Percentiles rank a stretch among this genome's conserved stretches.
Conservation (phyloP, 2,329 filamentous ascomycete genomes). For the Talaromyces sp. region DNA sequence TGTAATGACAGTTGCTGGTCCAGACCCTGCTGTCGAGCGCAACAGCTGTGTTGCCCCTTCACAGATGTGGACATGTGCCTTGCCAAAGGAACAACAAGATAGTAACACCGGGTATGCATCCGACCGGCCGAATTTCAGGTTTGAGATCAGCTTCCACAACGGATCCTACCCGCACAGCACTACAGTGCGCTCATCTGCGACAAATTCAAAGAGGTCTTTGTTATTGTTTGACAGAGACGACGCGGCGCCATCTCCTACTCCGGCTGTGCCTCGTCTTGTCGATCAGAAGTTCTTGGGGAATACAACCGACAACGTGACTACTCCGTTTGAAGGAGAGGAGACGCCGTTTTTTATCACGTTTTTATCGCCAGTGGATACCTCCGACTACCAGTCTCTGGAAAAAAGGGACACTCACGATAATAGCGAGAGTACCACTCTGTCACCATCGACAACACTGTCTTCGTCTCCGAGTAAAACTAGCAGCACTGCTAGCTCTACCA, state of each 20-base stretch:
- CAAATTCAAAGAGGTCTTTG: conserved; percentile 24
- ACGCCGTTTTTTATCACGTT: conserved; percentile 87
- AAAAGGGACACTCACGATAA: background rate
- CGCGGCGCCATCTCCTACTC: conserved; percentile 37
- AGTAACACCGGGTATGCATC: conserved; percentile 55
- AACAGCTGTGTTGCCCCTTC: conserved; percentile 67
- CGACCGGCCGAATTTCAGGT: conserved; percentile 70
- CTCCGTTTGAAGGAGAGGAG: conserved; percentile 73
- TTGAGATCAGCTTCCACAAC: conserved; percentile 65
- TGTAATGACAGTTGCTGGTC: conserved; percentile 70
- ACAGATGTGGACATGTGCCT: conserved; percentile 78
- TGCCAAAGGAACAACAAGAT: conserved; percentile 73
- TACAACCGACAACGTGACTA: conserved; percentile 70
- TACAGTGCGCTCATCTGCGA: conserved; percentile 48
- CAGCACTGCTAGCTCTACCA: background rate
- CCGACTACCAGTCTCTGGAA: background rate
- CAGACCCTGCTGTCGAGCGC: conserved; percentile 61
- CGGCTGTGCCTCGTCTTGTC: conserved; percentile 43
- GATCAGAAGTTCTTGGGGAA: conserved; percentile 82
- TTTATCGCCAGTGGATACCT: conserved; percentile 38
- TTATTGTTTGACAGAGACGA: conserved; percentile 4
- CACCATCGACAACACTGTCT: background rate
- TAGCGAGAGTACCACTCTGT: background rate
- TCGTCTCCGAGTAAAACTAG: background rate
- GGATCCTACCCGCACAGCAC: conserved; percentile 55